Evolutionary conservation across 306 rosid genomes (phyloP), one percentile per base, ranked within the genome.

Genomic region (Cicer yamashitae): DNA sequence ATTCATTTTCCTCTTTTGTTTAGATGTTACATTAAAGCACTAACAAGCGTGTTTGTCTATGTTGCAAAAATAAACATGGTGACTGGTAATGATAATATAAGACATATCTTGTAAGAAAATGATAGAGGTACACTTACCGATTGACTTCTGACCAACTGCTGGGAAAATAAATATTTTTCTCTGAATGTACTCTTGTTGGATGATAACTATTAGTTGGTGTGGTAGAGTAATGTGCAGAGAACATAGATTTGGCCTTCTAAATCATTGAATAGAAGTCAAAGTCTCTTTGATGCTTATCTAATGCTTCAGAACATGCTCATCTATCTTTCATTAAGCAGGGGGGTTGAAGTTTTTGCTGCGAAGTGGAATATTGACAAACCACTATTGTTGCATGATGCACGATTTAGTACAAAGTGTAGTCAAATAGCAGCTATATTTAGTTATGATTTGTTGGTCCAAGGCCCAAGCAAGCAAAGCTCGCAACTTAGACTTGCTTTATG

Each of bases 181-280:
- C 56, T 74, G 43, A 58, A 46, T 67, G 43, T 11, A 47, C 20
- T 22, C 8, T 22, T 57, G 58, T 47, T 38, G 51, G 45, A 38
- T 47, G 48, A 39, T 80, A 59, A 14, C 45, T 66, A 38, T 65
- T 57, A 13, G 51, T 53, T 3, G 57, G 22, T 62, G 82, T 30
- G 68, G 47, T 22, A 1, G 54, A 59, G 45, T 50, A 43, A 53
- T 48, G 52, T 48, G 25, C 57, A 62, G 34, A 38, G 51, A 60
- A 47, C 30, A 48, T 62, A 61, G 44, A 17, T 7, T 17, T 48
- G 71, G 63, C 46, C 41, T 62, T 66, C 45, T 50, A 12, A 65
- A 67, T 39, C 41, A 39, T 39, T 41, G 14, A 70, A 53, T 70
- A 39, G 39, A 15, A 70, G 48, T 44, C 40, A 7, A 67, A 34